Evolutionary conservation across 257 asterid genomes (phyloP), one percentile per base, ranked within the genome.

Genomic region (Lithospermum erythrorhizon): DNA sequence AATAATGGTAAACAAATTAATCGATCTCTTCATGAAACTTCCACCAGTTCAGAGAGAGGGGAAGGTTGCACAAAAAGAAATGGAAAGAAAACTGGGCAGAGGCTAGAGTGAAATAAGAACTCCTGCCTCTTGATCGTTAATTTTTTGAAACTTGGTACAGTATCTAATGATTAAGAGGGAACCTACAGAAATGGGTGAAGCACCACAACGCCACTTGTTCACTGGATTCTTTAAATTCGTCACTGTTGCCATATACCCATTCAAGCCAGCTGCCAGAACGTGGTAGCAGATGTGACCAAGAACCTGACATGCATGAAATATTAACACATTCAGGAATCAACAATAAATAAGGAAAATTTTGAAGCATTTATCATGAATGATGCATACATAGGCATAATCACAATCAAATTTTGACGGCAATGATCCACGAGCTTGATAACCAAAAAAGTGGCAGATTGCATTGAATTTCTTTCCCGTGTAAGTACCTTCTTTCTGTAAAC

Each of bases 401-500:
- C 68, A 64, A 22, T 64, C 68, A 21, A 64, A 64, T 59, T 64
- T 64, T 23, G 61, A 55, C 21, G 68, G 68, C 47, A 64, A 64
- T 56, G 68, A 64, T 20, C 68, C 61, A n/a, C 68, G 68, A 64
- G 68, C 62, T 64, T 64, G 68, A 64, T 64, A 64, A 19, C 68
- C 68, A 64, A 64, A 64, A 54, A 64, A 64, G 68, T 64, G 61
- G 23, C 68, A 64, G 52, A 64, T 55, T 15, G 54, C 68, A 56
- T 55, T 64, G 41, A 64, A 64, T 64, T 64, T 64, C 61, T 64
- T 64, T 37, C 68, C 68, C 53, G 21, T 64, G 55, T 64, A 64
- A 19, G 68, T 64, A 53, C 68, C 61, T 64, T 64, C 61, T 56
- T 64, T 64, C 68, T 64, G 37, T 56, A 55, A 17, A 35, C 45